These are phyloP conservation scores for Spathaspora gorwiae DNA, from an alignment of 805 yeast genomes.

Conservation along the genomic window DNA sequence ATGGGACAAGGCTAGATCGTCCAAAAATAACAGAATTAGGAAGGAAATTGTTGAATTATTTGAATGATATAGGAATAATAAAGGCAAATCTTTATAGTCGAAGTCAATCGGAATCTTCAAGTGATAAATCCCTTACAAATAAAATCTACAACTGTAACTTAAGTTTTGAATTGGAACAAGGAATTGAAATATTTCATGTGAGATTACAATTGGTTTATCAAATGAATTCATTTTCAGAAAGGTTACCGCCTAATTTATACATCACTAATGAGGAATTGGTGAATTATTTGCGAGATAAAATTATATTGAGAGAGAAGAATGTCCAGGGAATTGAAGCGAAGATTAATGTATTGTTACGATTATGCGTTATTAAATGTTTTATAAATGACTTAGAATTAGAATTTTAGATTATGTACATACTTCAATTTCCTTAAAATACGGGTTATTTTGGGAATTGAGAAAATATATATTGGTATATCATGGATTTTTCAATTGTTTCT, in stretches of 20 bases:
- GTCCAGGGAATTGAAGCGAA: slow-evolving; percentile 9
- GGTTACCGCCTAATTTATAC: slow-evolving; percentile 3
- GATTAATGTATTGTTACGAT: slow-evolving; percentile 8
- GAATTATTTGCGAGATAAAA: slow-evolving; percentile 11
- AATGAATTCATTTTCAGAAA: neutral
- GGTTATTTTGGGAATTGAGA: too few species aligned
- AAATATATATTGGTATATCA: too few species aligned
- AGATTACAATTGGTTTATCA: slow-evolving; percentile 7
- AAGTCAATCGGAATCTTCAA: too few species aligned
- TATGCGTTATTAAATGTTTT: slow-evolving; percentile 9
- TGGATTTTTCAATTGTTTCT: too few species aligned
- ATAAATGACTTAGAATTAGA: slow-evolving; percentile 13
- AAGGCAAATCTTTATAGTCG: neutral
- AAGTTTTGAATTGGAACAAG: slow-evolving; percentile 4
- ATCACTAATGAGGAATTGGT: slow-evolving; percentile 11
- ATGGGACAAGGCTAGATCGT: neutral
- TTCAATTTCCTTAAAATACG: neutral
- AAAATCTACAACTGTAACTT: slow-evolving; percentile 10
- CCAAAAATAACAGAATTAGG: slow-evolving; percentile 5
- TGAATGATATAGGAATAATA: slow-evolving; percentile 10
- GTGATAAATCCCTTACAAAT: too few species aligned
- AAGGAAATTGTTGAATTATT: slow-evolving; percentile 6
- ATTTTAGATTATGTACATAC: neutral
- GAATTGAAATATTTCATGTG: slow-evolving; percentile 5
- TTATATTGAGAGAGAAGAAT: slow-evolving; percentile 4